These are phyloP conservation scores for Boletus sp. DNA, from an alignment of 768 basidiomycete species.

Conservation along the genomic window DNA sequence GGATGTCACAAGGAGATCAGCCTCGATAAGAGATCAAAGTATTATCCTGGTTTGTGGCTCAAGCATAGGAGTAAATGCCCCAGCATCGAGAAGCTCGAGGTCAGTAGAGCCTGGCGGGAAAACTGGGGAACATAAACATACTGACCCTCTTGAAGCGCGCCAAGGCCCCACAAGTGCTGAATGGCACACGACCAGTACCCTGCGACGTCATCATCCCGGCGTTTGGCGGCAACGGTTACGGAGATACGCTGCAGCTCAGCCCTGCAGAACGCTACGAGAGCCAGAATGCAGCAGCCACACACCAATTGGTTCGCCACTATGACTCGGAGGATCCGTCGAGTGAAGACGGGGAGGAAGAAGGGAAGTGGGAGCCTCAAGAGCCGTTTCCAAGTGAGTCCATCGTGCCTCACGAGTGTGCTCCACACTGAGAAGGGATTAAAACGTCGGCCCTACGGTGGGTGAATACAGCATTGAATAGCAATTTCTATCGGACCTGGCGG, in stretches of 20 bases:
- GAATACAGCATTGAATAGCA: slow-evolving; percentile 17
- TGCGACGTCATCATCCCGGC: not conserved
- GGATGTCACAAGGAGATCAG: slow-evolving; percentile 32
- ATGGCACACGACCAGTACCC: not conserved
- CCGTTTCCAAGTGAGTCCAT: slow-evolving; percentile 28
- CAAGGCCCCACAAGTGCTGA: not conserved
- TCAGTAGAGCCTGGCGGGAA: slow-evolving; percentile 11
- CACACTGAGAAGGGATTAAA: slow-evolving; percentile 1
- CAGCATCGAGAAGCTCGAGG: slow-evolving; percentile 22
- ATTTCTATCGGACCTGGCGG: slow-evolving; percentile 15
- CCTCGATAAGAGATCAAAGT: slow-evolving; percentile 32
- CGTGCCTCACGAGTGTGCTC: not conserved
- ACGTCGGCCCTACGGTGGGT: not conserved
- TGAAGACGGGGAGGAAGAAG: slow-evolving; percentile 20
- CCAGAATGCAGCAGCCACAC: not conserved
- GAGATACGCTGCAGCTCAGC: not conserved
- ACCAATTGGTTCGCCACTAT: not conserved
- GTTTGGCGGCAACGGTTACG: not conserved
- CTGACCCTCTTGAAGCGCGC: slow-evolving; percentile 21
- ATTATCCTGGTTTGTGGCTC: slow-evolving; percentile 35
- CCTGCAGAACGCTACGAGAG: not conserved
- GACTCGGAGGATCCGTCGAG: slow-evolving; percentile 7
- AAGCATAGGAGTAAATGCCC: slow-evolving; percentile 33
- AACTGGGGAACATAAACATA: not conserved
- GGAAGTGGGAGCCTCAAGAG: slow-evolving; percentile 5